Base-by-base conservation (phyloP, 148 eudicot genomes). In the Chenopodium album region DNA sequence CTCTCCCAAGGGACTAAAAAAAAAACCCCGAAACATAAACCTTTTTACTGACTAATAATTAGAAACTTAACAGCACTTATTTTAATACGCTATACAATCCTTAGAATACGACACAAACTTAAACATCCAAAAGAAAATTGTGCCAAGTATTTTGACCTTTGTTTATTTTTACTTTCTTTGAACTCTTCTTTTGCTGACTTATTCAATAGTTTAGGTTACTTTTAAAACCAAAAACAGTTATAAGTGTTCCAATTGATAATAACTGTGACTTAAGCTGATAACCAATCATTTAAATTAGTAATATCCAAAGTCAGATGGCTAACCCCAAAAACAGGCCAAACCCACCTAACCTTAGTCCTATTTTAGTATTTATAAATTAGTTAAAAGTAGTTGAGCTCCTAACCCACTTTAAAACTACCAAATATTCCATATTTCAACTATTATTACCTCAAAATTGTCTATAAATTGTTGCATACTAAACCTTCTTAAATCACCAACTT, bases 321-420 rank as follows among this genome's bases (percentile, higher is more conserved):
- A 75, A 48, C 50, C 72, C 64, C 71, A 63, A 71, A 80, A 73
- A 81, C 52, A 73, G 54, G 44, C 81, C 68, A 41, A 78, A 85
- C 79, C 60, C 82, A 85, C 84, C 87, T 20, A 74, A 81, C 56
- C 41, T 64, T 54, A 8, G 68, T 72, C 67, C 48, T 67, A 31
- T 60, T 41, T 82, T 74, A 54, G 81, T 81, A 54, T 59, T 31
- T 62, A 76, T 10, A 78, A 81, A 76, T 87, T 87, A 65, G 89
- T 88, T 87, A 83, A 72, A 85, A 82, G 90, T 91, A 83, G 94
- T 84, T 91, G 89, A 88, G 65, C 93, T 82, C 71, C 92, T 80
- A 80, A 89, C 86, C 94, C 90, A 88, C 87, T 82, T 84, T 78
- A 82, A 76, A 75, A 78, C 92, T 79, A 88, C 87, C 86, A 77